Evolutionary conservation across 148 eudicot species (phyloP), one percentile per base, ranked within the genome.

Genomic region (Fagopyrum homotropicum): DNA sequence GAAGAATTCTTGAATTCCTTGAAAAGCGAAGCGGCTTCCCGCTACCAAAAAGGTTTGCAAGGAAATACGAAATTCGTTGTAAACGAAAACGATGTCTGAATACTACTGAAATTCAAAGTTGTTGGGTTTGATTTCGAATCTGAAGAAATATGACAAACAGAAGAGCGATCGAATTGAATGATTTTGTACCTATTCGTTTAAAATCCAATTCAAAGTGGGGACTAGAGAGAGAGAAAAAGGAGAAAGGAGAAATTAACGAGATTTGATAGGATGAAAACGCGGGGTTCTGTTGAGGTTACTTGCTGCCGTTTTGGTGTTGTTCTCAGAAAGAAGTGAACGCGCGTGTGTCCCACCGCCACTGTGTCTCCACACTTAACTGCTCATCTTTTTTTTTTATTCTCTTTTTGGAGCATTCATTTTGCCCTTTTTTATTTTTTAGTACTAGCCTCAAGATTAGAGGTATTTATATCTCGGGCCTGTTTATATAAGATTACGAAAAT

Each of bases 261-360:
- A 61, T 61, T 61, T 61, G 68, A 61, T 10, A 61, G 68, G 68
- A 61, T 29, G 68, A 61, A 26, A 61, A 61, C 12, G 68, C 68
- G 68, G 68, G 68, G 68, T 61, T 61, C 68, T 61, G 68, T 61
- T 61, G 68, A 44, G 68, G 6, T 61, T 57, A 22, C 30, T 57
- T 57, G 61, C 19, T 60, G 30, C 66, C 66, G 66, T 60, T 60
- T 60, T 60, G 63, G 63, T 57, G 29, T 57, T 29, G 64, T 57
- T 57, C 22, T 57, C 9, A 9, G 29, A 57, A 57, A 30, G 9
- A 30, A 57, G 64, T 57, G 64, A 19, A 57, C 4, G 64, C 35
- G 64, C 35, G 64, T 57, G 64, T 57, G 10, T 8, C 29, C 29
- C 64, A 57, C 64, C 64, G 35, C 35, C 35, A 19, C 40, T 35